Conservation (phyloP, 202 grass and related monocot species). For the Bolboschoenoplectus hybrid region DNA sequence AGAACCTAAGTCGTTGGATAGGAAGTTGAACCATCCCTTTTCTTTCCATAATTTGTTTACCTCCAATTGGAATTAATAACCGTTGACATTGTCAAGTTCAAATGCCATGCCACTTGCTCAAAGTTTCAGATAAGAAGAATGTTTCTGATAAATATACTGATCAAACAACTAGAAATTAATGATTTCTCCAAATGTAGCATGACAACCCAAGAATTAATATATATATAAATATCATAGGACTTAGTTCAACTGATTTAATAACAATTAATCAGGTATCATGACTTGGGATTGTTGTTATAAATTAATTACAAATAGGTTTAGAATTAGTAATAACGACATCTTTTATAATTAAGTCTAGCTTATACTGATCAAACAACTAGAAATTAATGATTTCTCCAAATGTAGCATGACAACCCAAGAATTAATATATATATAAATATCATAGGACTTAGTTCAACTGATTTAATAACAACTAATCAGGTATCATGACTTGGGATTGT, state of each 20-base stretch:
- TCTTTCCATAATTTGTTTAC: neutral
- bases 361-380: neutral
- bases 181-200: neutral
- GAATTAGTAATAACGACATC: slow-evolving; percentile 21
- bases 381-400: neutral
- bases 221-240: slow-evolving; percentile 19
- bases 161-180: neutral
- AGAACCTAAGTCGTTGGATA: neutral
- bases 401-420: neutral
- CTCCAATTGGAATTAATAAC: neutral
- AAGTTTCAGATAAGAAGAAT: neutral
- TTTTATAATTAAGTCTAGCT: neutral
- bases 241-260: slow-evolving; percentile 20
- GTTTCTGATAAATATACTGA: neutral
- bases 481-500: neutral
- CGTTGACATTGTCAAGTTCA: slow-evolving; percentile 16
- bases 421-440: neutral
- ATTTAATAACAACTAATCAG: neutral
- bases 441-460: slow-evolving; percentile 22
- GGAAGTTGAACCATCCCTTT: neutral
- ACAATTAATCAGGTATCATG: neutral
- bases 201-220: neutral
- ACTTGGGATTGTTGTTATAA: neutral
- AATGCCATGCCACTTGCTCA: neutral
- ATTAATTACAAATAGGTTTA: neutral